A percentile compares a stretch with the other conserved stretches of the same genome.
Evolutionary conservation across 345 rosid genomes (phyloP).

Genomic region (Moringa oleifera): DNA sequence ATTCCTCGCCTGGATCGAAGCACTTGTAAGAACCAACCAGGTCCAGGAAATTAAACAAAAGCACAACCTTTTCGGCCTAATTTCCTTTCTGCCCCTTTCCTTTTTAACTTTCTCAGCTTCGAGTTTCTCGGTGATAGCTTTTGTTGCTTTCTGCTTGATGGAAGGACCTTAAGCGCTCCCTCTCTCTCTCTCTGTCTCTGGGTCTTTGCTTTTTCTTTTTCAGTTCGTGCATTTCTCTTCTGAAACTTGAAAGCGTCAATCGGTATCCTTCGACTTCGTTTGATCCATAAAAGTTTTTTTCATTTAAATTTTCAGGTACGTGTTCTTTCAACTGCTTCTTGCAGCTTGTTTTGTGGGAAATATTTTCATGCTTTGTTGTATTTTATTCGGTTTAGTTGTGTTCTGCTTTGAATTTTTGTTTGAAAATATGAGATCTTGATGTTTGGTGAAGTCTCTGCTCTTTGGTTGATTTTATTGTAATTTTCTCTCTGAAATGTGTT

Average conservation of each 20-base stretch:
- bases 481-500: too few species aligned
- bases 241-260: neutral
- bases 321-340: neutral
- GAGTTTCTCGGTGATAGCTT: slow-evolving; percentile 21
- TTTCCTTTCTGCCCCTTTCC: slow-evolving; percentile 26
- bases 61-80: slow-evolving; percentile 10
- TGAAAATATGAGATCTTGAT: too few species aligned
- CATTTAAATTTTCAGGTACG: slow-evolving; percentile 11
- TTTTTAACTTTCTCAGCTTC: slow-evolving; percentile 11
- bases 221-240: slow-evolving; percentile 27
- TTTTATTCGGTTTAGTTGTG: too few species aligned
- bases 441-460: too few species aligned
- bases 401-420: too few species aligned
- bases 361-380: too few species aligned
- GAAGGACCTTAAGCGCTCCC: slow-evolving; percentile 44
- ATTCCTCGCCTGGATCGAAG: slow-evolving; percentile 9
- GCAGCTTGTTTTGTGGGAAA: too few species aligned
- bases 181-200: slow-evolving; percentile 12
- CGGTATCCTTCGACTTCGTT: too few species aligned
- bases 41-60: slow-evolving; percentile 12
- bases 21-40: slow-evolving; percentile 9
- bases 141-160: slow-evolving; percentile 60
- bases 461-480: too few species aligned
- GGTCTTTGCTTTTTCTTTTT: slow-evolving; percentile 11
- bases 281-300: neutral